Conservation (phyloP, 208 protist genomes). For the Trichomonas tenax region DNA sequence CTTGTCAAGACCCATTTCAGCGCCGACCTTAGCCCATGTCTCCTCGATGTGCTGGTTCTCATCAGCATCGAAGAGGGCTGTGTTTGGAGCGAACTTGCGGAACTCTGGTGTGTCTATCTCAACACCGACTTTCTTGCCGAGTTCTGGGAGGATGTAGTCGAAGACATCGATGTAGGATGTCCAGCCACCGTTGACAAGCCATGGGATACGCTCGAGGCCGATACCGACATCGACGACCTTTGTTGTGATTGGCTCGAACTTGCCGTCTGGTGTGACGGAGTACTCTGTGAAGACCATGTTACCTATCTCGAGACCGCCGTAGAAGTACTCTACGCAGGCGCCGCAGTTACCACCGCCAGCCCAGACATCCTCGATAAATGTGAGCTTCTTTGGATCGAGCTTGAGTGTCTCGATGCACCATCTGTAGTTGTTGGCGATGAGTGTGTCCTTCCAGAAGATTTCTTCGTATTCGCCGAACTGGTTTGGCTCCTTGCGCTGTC, state of each 20-base stretch:
- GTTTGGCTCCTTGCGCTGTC: not conserved
- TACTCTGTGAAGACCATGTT: conserved; percentile 27
- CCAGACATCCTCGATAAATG: conserved; percentile 25
- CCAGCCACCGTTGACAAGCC: not conserved
- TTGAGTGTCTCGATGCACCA: conserved; percentile 9
- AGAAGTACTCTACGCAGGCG: conserved; percentile 19
- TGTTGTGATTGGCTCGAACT: not conserved
- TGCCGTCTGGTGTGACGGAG: not conserved
- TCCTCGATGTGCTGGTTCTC: not conserved
- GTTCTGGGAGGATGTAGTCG: not conserved
- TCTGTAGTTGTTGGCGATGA: conserved; percentile 18
- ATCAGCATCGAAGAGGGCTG: conserved; percentile 8
- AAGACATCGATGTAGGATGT: conserved; percentile 19
- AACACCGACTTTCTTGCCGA: not conserved
- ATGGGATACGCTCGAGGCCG: conserved; percentile 21
- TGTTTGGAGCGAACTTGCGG: not conserved
- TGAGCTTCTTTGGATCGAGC: not conserved
- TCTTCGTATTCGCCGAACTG: not conserved
- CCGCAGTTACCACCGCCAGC: conserved; percentile 20
- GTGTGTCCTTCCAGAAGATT: conserved; percentile 15
- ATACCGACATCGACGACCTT: conserved; percentile 24
- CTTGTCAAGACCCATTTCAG: not conserved
- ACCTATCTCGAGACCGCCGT: conserved; percentile 17
- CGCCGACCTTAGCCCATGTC: not conserved
- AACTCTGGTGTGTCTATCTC: conserved; percentile 2